A percentile compares a stretch with the other conserved stretches of the same genome.
Conservation (phyloP, 2,329 filamentous ascomycete species). For the Neoscytalidium dimidiatum region DNA sequence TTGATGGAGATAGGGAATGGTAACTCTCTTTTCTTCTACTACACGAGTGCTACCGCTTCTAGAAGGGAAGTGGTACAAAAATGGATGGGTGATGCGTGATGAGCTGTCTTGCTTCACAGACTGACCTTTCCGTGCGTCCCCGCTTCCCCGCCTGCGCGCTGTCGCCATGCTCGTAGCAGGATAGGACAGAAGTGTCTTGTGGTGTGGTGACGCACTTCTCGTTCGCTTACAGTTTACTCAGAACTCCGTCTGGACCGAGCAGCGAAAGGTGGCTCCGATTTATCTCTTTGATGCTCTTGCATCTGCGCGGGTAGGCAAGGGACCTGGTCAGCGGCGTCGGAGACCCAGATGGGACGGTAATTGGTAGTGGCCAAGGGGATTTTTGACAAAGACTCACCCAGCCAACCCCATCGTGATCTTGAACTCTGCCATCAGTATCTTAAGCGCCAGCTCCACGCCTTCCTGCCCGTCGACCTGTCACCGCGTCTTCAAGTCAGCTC, state of each 20-base stretch:
- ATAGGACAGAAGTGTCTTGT: no score
- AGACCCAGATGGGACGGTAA: no score
- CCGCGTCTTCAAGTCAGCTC: constrained; percentile 6
- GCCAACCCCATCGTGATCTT: constrained; percentile 31
- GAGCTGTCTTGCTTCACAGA: no score
- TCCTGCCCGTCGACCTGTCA: constrained; percentile 37
- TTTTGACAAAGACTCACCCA: constrained; percentile 19
- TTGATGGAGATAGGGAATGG: not conserved
- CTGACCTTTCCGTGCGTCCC: no score
- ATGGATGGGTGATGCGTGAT: no score
- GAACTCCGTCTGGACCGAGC: not conserved
- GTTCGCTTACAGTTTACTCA: constrained; percentile 2
- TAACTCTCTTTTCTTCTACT: not conserved
- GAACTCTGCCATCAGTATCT: constrained; percentile 38
- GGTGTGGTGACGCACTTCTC: no score
- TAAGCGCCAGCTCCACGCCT: constrained; percentile 46
- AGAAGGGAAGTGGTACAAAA: not conserved
- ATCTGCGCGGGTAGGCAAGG: not conserved
- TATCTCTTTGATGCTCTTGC: constrained; percentile 17
- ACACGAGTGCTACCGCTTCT: not conserved
- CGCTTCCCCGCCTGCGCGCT: no score
- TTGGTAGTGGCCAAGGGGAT: no score
- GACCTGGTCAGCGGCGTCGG: no score
- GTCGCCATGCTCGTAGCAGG: no score
- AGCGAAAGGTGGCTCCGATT: constrained; percentile 13